Evolutionary conservation across 1,139 yeast genomes (phyloP).

Genomic region (Saccharomyces hybrid): DNA sequence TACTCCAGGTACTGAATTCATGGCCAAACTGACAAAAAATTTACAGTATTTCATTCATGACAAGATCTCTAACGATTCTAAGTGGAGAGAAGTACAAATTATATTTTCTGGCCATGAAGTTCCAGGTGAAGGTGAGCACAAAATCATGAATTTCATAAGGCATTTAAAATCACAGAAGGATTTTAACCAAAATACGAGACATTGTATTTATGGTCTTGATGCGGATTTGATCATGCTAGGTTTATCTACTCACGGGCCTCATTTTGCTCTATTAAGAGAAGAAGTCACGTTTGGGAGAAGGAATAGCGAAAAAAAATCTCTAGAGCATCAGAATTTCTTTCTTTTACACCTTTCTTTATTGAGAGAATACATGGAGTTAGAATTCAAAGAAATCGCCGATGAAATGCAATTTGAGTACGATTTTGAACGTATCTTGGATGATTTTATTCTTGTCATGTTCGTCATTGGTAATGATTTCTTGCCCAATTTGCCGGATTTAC

Average conservation of each 20-base stretch:
- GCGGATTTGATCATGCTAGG: conserved; percentile 97
- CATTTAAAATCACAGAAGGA: conserved; percentile 61
- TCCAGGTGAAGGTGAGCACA: conserved; percentile 99
- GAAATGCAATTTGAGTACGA: conserved; percentile 64
- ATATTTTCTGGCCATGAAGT: conserved; percentile 92
- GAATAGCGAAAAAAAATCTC: conserved; percentile 43
- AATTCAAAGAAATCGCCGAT: conserved; percentile 63
- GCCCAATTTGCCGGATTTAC: conserved; percentile 93
- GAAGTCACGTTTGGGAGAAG: conserved; percentile 85
- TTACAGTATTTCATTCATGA: conserved; percentile 86
- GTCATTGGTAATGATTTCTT: conserved; percentile 97
- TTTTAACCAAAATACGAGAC: conserved; percentile 81
- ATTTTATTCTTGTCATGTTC: conserved; percentile 83
- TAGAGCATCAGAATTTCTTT: conserved; percentile 74
- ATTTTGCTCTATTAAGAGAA: conserved; percentile 88
- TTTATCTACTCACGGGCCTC: conserved; percentile 94
- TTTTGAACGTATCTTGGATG: conserved; percentile 87
- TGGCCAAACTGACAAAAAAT: conserved; percentile 82
- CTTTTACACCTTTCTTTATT: conserved; percentile 78
- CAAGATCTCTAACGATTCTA: conserved; percentile 82
- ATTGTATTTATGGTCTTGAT: conserved; percentile 95
- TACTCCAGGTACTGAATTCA: conserved; percentile 98
- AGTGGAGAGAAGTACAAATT: conserved; percentile 81
- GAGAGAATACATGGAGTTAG: conserved; percentile 85
- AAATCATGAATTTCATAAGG: conserved; percentile 91